Evolutionary conservation across 345 rosid species (phyloP).

Genomic region (Abelmoschus esculentus): DNA sequence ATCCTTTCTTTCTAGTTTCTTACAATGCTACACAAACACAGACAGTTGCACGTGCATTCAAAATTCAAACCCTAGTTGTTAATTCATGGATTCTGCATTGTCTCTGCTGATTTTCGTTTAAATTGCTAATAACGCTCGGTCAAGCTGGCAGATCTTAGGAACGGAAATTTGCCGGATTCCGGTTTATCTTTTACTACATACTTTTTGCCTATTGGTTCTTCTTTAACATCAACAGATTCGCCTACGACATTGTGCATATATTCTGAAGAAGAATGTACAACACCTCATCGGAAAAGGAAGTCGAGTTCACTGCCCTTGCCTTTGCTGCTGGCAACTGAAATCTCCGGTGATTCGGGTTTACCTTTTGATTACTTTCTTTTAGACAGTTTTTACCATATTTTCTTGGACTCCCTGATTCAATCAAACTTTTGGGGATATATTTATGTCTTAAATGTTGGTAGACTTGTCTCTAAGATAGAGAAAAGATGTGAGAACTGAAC

Average conservation of each 20-base stretch:
- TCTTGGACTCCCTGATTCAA: not conserved
- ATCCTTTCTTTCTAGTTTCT: slow-evolving; percentile 36
- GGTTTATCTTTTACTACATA: not conserved
- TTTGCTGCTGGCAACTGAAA: not conserved
- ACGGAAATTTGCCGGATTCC: not conserved
- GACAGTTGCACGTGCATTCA: no score
- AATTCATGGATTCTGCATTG: not conserved
- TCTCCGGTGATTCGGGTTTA: not conserved
- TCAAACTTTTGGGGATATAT: not conserved
- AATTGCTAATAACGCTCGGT: not conserved
- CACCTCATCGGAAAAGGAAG: not conserved
- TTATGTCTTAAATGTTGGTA: not conserved
- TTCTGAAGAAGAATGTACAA: not conserved
- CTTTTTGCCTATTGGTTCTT: not conserved
- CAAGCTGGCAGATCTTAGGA: not conserved
- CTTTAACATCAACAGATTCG: not conserved
- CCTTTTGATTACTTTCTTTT: not conserved
- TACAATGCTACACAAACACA: no score
- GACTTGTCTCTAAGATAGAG: not conserved
- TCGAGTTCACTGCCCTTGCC: not conserved
- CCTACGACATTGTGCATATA: slow-evolving; percentile 4
- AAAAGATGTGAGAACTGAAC: not conserved
- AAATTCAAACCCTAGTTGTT: not conserved
- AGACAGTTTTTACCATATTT: not conserved
- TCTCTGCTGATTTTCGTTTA: not conserved